Base-by-base conservation (phyloP, 208 protist genomes). In the Crithidia sp. region DNA sequence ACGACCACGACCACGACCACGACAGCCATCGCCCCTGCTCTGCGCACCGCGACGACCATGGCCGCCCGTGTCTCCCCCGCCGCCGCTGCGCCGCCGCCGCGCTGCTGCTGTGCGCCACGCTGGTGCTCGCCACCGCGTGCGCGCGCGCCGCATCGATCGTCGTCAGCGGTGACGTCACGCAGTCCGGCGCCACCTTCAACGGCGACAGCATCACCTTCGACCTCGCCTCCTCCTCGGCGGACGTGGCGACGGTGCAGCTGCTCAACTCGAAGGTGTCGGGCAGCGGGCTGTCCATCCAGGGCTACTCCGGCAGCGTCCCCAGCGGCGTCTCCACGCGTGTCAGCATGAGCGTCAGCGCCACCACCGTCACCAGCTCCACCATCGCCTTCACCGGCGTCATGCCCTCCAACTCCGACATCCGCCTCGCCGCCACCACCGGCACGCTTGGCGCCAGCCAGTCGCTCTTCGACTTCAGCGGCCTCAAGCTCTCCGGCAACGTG, bases 391-490 rank as follows among this genome's bases (percentile, higher is more conserved):
- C 49, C 39, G 59, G 40, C 13, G 50, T 12, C 40, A 72, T 78
- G 65, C 74, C 74, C 9, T 7, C 54, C 40, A 73, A 72, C 74
- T 67, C 62, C 58, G 58, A 73, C 67, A 67, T 78, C 44, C 65
- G 60, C 50, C 49, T 78, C 52, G 52, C 63, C 64, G 4, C 74
- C 37, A 78, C 74, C 44, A 65, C 56, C 44, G 74, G 45, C 47
- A 50, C 65, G 44, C 59, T 73, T 16, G 14, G 47, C 44, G 17
- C 59, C 41, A n/a, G 7, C 16, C 64, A 78, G 64, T 71, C 74
- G 47, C 66, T 67, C 19, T 73, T 78, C 74, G 67, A 78, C 41
- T 78, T 72, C 67, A 67, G 52, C 50, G 57, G 58, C 14, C 54
- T 73, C 44, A 7, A 41, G 37, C 59, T 78, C 39, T 56, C 28